Percentiles rank a stretch among this genome's conserved stretches.
phyloP scores from a whole-genome alignment of 176 grass and related monocot species.

The Musa troglodytarum region DNA sequence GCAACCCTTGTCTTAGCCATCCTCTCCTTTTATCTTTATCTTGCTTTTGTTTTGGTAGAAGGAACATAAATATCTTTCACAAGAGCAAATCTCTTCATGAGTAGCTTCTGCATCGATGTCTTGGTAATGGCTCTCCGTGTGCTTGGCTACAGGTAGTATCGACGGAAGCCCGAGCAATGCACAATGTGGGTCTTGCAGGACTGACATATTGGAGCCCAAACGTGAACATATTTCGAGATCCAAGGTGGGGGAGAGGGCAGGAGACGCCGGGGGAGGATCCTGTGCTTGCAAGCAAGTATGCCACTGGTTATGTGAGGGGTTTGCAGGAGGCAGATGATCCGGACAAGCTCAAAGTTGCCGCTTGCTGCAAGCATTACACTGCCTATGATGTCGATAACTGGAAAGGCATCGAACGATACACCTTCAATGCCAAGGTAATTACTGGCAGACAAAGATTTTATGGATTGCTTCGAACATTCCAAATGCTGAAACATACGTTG shows the following conservation, averaged over 20 bases:
- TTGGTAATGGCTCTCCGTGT: too few species aligned
- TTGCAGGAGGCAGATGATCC: slow-evolving; percentile 34
- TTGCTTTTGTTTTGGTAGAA: too few species aligned
- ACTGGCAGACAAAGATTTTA: too few species aligned
- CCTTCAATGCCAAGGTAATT: slow-evolving; percentile 37
- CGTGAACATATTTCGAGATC: slow-evolving; percentile 74
- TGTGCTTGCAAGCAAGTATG: slow-evolving; percentile 34
- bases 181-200: slow-evolving; percentile 46
- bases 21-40: too few species aligned
- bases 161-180: slow-evolving; percentile 15
- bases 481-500: too few species aligned
- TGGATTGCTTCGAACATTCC: too few species aligned
- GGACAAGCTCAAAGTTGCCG: slow-evolving; percentile 34
- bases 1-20: too few species aligned
- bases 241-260: slow-evolving; percentile 65
- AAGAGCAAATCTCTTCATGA: too few species aligned
- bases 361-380: slow-evolving; percentile 73
- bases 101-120: too few species aligned
- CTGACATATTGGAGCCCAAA: slow-evolving; percentile 69
- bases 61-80: too few species aligned
- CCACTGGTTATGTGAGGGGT: slow-evolving; percentile 42
- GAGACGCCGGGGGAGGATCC: slow-evolving; percentile 92
- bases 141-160: slow-evolving; percentile 1
- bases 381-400: slow-evolving; percentile 72
- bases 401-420: slow-evolving; percentile 33